Percentiles rank a stretch among this genome's conserved stretches.
Evolutionary conservation across 768 basidiomycete species (phyloP).

Genomic region (Trametes cubensis): DNA sequence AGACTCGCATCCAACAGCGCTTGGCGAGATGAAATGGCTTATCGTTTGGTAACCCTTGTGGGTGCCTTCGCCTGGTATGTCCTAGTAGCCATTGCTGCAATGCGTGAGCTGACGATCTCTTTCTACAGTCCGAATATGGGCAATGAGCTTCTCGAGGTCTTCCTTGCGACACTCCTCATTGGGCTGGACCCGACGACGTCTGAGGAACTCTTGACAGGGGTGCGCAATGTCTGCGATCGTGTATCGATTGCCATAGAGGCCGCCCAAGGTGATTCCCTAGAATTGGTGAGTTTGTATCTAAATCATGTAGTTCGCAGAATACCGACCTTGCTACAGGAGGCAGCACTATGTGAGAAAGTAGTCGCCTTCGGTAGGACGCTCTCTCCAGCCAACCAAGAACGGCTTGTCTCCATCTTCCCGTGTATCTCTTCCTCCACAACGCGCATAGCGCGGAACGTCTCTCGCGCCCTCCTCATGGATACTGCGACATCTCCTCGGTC

Average conservation of each 20-base stretch:
- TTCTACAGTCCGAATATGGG: conserved; percentile 33
- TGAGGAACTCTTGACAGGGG: conserved; percentile 46
- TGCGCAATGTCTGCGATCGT: conserved; percentile 50
- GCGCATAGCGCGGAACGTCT: conserved; percentile 61
- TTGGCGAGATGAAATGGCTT: conserved; percentile 35
- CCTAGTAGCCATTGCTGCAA: background rate
- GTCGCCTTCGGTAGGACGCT: conserved; percentile 44
- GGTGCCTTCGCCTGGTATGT: conserved; percentile 51
- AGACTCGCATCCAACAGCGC: conserved; percentile 22
- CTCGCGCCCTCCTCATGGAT: conserved; percentile 47
- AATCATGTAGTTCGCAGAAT: background rate
- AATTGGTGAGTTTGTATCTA: conserved; percentile 17
- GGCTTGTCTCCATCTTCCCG: conserved; percentile 53
- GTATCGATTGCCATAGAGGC: conserved; percentile 47
- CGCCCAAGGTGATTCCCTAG: conserved; percentile 28
- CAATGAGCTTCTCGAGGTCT: conserved; percentile 50
- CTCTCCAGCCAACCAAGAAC: conserved; percentile 52
- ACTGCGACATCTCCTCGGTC: background rate
- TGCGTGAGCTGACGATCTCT: conserved; percentile 25
- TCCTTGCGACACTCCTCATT: conserved; percentile 54
- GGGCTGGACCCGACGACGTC: conserved; percentile 57
- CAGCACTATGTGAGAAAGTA: conserved; percentile 48
- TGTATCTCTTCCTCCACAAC: conserved; percentile 51
- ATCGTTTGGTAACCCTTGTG: conserved; percentile 47
- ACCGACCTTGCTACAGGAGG: conserved; percentile 42